These are phyloP conservation scores for Choricystis sp. DNA, from an alignment of 139 green algal genomes.

Conservation along the genomic window DNA sequence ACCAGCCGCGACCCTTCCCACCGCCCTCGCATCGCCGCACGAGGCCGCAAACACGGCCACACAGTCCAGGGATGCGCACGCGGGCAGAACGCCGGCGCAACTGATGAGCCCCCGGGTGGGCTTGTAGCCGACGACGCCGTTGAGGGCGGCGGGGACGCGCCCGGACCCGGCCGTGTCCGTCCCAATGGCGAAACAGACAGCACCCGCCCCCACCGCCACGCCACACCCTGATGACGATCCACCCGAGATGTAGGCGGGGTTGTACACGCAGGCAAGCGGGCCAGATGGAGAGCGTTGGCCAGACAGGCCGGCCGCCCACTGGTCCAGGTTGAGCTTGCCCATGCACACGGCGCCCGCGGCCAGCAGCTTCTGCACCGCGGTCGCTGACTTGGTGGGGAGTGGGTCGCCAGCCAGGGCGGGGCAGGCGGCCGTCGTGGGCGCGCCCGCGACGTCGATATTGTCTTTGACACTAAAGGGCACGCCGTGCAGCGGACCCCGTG, in stretches of 20 bases:
- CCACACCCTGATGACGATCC: conserved; percentile 50
- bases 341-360: conserved; percentile 39
- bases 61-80: conserved; percentile 55
- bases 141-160: conserved; percentile 43
- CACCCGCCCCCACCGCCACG: conserved; percentile 33
- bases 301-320: conserved; percentile 65
- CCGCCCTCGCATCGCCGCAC: conserved; percentile 31
- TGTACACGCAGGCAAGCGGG: conserved; percentile 36
- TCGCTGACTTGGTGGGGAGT: neutral
- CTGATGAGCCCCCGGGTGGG: conserved; percentile 40
- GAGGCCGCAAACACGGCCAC: conserved; percentile 45
- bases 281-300: conserved; percentile 51
- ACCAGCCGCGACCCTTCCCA: conserved; percentile 25
- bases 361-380: neutral
- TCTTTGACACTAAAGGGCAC: conserved; percentile 64
- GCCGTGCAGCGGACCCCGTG: conserved; percentile 37
- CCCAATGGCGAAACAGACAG: conserved; percentile 59
- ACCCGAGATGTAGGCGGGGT: conserved; percentile 46
- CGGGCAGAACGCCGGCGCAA: conserved; percentile 50
- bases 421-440: conserved; percentile 51
- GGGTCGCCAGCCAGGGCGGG: conserved; percentile 36
- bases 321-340: conserved; percentile 73
- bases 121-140: conserved; percentile 65
- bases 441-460: conserved; percentile 59
- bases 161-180: conserved; percentile 67